Conservation (phyloP, 2,329 filamentous ascomycete species). For the Clonostachys chloroleuca region DNA sequence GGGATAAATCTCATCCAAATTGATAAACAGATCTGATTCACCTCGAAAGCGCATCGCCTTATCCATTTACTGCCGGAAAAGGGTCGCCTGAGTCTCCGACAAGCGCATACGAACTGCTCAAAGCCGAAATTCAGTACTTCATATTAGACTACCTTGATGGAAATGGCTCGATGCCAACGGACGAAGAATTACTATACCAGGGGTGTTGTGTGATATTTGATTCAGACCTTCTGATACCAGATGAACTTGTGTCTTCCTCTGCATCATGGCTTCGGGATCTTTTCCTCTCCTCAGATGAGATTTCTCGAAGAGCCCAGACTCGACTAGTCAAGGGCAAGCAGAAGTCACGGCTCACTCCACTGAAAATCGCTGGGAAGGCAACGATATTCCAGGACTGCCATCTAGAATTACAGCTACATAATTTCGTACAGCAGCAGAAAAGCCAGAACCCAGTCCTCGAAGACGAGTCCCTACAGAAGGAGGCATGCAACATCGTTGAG, state of each 20-base stretch:
- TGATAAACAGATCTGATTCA: slow-evolving; percentile 27
- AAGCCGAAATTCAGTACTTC: slow-evolving; percentile 19
- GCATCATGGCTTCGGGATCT: slow-evolving; percentile 15
- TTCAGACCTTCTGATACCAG: slow-evolving; percentile 6
- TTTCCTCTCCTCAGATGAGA: slow-evolving; percentile 8
- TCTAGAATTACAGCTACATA: slow-evolving; percentile 7
- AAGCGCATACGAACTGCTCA: slow-evolving; percentile 23
- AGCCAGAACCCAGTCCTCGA: slow-evolving; percentile 3
- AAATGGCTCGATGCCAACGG: slow-evolving; percentile 4
- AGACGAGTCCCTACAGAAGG: slow-evolving; percentile 6
- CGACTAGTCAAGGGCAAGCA: slow-evolving; percentile 9
- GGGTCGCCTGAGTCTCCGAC: slow-evolving; percentile 9
- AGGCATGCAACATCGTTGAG: slow-evolving; percentile 7
- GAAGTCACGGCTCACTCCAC: slow-evolving; percentile 7
- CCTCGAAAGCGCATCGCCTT: slow-evolving; percentile 23
- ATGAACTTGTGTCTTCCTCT: too few species aligned
- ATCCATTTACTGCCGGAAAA: slow-evolving; percentile 18
- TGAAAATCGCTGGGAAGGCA: slow-evolving; percentile 12
- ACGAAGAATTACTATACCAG: slow-evolving; percentile 11
- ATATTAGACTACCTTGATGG: slow-evolving; percentile 6
- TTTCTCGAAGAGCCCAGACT: slow-evolving; percentile 7
- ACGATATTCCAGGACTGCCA: slow-evolving; percentile 12
- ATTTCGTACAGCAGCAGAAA: background rate
- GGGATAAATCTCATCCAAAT: too few species aligned
- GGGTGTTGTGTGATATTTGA: slow-evolving; percentile 14